phyloP scores from a whole-genome alignment of 495 filamentous ascomycete species.

The Xylaria sp. region DNA sequence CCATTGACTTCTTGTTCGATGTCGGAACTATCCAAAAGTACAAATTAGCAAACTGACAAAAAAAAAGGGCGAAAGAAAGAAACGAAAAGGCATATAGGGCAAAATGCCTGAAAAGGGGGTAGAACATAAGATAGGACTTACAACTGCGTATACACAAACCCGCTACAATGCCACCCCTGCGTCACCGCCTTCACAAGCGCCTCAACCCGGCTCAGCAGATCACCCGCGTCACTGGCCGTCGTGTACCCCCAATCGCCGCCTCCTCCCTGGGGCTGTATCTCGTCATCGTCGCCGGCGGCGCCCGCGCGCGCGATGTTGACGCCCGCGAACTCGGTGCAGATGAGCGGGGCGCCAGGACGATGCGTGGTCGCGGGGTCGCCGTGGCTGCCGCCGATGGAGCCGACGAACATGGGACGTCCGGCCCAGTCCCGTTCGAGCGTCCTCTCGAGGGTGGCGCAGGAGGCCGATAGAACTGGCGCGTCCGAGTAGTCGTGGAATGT shows the following conservation, averaged over 20 bases:
- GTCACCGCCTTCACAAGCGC: conserved; percentile 40
- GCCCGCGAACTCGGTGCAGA: conserved; percentile 66
- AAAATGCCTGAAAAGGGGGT: neutral
- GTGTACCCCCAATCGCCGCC: conserved; percentile 48
- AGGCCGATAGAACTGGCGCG: conserved; percentile 51
- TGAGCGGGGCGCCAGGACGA: conserved; percentile 57
- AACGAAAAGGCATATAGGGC: no score
- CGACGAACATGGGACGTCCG: conserved; percentile 57
- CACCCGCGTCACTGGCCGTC: conserved; percentile 41
- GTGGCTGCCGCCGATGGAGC: conserved; percentile 43
- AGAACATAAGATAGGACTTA: conserved; percentile 27
- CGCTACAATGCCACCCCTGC: conserved; percentile 35
- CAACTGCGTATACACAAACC: conserved; percentile 47
- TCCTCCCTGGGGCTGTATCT: conserved; percentile 26
- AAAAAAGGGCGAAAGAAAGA: no score
- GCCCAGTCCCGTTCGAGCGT: conserved; percentile 54
- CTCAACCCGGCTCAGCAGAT: conserved; percentile 41
- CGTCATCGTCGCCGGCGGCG: conserved; percentile 37
- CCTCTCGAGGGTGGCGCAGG: conserved; percentile 52
- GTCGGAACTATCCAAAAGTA: conserved; percentile 50
- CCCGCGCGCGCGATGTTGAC: conserved; percentile 59
- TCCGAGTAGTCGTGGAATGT: conserved; percentile 70
- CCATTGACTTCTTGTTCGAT: conserved; percentile 71
- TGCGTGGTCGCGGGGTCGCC: conserved; percentile 55
- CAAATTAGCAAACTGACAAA: conserved; percentile 13